Evolutionary conservation across 164 flowering plant species (phyloP).

Genomic region (Dillenia turbinata): DNA sequence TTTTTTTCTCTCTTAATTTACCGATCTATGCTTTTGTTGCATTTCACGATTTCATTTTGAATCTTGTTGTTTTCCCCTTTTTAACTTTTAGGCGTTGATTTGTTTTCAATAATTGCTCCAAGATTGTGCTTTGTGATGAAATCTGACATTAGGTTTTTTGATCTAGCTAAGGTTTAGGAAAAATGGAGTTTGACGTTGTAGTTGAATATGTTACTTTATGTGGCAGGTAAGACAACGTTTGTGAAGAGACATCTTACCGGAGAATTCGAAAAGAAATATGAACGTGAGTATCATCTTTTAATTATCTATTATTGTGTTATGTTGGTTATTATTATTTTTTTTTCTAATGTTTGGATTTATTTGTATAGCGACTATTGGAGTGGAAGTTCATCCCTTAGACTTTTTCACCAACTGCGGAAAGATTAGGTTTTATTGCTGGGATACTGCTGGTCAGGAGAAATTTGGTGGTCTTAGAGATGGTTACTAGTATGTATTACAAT

Average conservation of each 20-base stretch:
- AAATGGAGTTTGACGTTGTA: neutral
- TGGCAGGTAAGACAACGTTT: conserved; percentile 37
- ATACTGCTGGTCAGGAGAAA: conserved; percentile 72
- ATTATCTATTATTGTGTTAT: neutral
- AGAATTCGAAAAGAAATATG: conserved; percentile 35
- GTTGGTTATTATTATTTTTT: neutral
- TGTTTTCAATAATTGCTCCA: neutral
- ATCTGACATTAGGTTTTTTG: neutral
- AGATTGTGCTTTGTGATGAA: neutral
- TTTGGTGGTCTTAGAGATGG: conserved; percentile 72
- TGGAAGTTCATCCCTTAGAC: conserved; percentile 68
- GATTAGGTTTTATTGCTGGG: conserved; percentile 69
- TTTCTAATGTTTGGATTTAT: neutral
- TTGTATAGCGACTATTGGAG: conserved; percentile 49
- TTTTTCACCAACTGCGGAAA: conserved; percentile 62
- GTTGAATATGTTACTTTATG: neutral
- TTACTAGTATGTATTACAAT: conserved; percentile 45
- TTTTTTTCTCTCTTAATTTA: neutral
- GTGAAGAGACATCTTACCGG: conserved; percentile 41
- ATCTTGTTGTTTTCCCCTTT: neutral
- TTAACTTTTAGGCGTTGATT: neutral
- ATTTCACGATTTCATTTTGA: neutral
- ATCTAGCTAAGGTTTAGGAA: neutral
- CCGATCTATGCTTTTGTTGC: neutral
- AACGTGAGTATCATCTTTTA: conserved; percentile 16